Base-by-base conservation (phyloP, 495 filamentous ascomycete genomes). In the Peziza echinospora region DNA sequence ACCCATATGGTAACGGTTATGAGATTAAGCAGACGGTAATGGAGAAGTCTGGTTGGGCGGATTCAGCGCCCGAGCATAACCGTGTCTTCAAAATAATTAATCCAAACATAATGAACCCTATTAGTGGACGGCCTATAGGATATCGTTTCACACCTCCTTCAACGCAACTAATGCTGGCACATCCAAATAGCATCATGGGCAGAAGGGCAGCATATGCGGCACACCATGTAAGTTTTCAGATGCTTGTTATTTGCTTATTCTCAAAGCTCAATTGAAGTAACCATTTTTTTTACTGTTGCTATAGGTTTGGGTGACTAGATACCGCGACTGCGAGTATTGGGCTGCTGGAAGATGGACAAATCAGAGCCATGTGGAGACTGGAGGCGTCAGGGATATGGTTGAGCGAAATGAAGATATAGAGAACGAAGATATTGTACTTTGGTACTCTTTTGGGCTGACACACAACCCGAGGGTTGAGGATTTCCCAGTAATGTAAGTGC, bases 381-480 rank as follows among this genome's bases (percentile, higher is more conserved):
- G 63, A 17, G 68, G 66, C n/a, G 57, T 67, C 21, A 45, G 53
- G 39, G 63, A 64, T 59, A 53, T 60, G 50, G 64, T 54, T 8
- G 57, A 57, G 34, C 47, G 67, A 25, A 56, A 62, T 5, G 66
- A 70, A 10, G 50, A 57, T 41, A 57, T 64, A 8, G 53, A 59
- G 34, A 60, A 69, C 51, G 60, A 60, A 24, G 67, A 70, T 62
- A 63, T 75, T 7, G 71, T 79, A 5, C 53, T 79, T 6, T 79
- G 75, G 75, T 67, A 64, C 23, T 62, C 66, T 6, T 77, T 79
- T 59, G 72, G 73, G 10, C 57, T 77, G 26, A 77, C 65, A 5
- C 75, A 77, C 46, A 71, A 72, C 30, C 72, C 73, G 0, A 54
- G 73, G 13, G 65, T 72, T 9, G 73, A 75, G 49, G 73, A 77